Evolutionary conservation across 441 rosid species (phyloP), one percentile per base, ranked within the genome.

Genomic region (Metrosideros polymorpha): DNA sequence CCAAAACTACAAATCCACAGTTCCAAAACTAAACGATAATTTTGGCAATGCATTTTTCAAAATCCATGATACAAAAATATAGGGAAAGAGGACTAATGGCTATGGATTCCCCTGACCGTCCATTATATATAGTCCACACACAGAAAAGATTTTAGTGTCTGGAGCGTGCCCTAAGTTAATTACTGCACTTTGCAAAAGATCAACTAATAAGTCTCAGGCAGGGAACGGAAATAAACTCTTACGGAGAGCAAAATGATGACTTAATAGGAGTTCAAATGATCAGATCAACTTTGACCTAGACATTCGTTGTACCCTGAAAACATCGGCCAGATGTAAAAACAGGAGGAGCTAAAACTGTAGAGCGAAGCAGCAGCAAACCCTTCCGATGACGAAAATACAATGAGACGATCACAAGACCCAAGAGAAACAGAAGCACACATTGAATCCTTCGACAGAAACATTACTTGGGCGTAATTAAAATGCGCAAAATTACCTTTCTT

Each of bases 401-500:
- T 9, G n/a, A 59, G 71, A 35, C n/a, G 17, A 71, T 39, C 79
- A 22, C 27, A 66, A 39, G 47, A 71, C 79, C 79, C 79, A 39
- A 6, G 79, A 39, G n/a, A 22, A 35, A 39, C 79, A 22, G 27
- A 71, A 61, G 12, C 75, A 6, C 10, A 15, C 22, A 61, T 32
- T 18, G 6, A 32, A 30, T 32, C 75, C 75, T 30, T 30, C 25
- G 0, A 30, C 42, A 9, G 75, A 71, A 71, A 71, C 17, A 19
- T 42, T 3, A 71, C n/a, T 10, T 9, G n/a, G 39, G n/a, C 15
- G 10, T 1, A 10, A 71, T 71, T 12, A 71, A 12, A 71, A 42
- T 22, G 79, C 79, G 10, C 54, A 84, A 82, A 92, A 85, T 15
- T 85, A 96, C 99, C 99, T 88, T 98, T 98, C 94, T 98, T 96